phyloP scores from a whole-genome alignment of 1,139 yeast genomes.

The Yamadazyma triangularis region DNA sequence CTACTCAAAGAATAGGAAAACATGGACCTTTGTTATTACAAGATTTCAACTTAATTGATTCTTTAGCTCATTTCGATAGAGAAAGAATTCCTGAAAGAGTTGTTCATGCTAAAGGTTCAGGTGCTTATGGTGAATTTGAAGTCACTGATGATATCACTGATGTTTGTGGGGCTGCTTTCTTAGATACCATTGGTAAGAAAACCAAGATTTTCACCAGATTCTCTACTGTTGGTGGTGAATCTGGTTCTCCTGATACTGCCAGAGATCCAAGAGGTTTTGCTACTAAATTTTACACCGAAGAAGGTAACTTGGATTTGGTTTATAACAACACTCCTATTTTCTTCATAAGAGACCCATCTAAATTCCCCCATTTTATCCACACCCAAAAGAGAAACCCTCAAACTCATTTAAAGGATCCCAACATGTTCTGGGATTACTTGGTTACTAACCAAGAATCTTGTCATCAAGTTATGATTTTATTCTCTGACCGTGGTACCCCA shows the following conservation, averaged over 20 bases:
- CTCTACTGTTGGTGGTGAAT: conserved; percentile 88
- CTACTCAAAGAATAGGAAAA: conserved; percentile 70
- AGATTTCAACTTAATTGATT: conserved; percentile 74
- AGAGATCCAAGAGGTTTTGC: conserved; percentile 91
- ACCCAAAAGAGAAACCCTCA: conserved; percentile 79
- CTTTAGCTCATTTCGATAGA: conserved; percentile 78
- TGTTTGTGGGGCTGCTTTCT: conserved; percentile 64
- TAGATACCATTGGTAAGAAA: conserved; percentile 70
- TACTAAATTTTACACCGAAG: conserved; percentile 79
- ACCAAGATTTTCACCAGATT: conserved; percentile 72
- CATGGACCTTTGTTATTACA: conserved; percentile 75
- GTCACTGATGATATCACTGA: conserved; percentile 81
- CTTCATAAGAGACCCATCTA: conserved; percentile 80
- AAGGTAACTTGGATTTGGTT: conserved; percentile 85
- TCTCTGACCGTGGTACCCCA: conserved; percentile 70
- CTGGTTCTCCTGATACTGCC: conserved; percentile 79
- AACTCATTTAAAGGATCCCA: conserved; percentile 75
- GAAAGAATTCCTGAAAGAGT: conserved; percentile 89
- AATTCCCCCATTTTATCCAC: conserved; percentile 87
- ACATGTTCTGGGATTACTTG: conserved; percentile 70
- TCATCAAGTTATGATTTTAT: conserved; percentile 60
- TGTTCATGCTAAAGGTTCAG: conserved; percentile 88
- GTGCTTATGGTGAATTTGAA: conserved; percentile 78
- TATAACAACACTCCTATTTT: conserved; percentile 88
- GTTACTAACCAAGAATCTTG: conserved; percentile 57